These are phyloP conservation scores for Sporothrix sp. DNA, from an alignment of 2,329 filamentous ascomycete genomes.

Conservation along the genomic window DNA sequence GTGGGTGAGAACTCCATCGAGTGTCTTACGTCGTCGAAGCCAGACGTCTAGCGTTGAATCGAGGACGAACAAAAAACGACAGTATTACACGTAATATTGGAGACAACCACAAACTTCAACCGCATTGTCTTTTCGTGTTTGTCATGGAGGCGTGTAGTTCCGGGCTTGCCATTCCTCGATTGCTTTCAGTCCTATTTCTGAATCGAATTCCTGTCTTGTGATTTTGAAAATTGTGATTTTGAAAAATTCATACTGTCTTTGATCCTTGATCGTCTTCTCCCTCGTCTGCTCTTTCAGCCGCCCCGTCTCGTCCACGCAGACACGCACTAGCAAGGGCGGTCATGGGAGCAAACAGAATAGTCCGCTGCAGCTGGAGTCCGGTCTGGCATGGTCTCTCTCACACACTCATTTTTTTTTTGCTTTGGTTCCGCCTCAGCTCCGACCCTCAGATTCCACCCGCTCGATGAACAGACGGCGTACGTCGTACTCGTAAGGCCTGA, in stretches of 20 bases:
- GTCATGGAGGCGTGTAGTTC: too few relatives aligned
- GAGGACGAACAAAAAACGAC: neutral
- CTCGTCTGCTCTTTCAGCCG: slow-evolving; percentile 2
- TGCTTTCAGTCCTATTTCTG: neutral
- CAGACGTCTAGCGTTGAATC: neutral
- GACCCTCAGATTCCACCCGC: neutral
- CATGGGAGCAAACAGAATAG: slow-evolving; percentile 6
- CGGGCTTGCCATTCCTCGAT: too few relatives aligned
- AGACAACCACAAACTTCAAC: neutral
- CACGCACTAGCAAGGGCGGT: slow-evolving; percentile 1
- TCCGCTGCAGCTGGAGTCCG: neutral
- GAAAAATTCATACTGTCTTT: too few relatives aligned
- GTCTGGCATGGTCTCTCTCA: neutral
- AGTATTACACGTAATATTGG: neutral
- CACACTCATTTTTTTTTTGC: neutral
- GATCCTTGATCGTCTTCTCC: neutral
- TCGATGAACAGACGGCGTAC: too few relatives aligned
- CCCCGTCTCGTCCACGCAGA: neutral
- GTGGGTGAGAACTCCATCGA: neutral
- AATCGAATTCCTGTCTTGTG: neutral
- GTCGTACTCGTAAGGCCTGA: neutral
- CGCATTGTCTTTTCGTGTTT: neutral
- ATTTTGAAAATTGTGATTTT: too few relatives aligned
- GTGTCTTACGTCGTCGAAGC: neutral
- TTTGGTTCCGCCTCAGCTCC: neutral